A percentile compares a stretch with the other conserved stretches of the same genome.
Conservation (phyloP, 139 green algal genomes). For the Raphidocelis subcapitata region DNA sequence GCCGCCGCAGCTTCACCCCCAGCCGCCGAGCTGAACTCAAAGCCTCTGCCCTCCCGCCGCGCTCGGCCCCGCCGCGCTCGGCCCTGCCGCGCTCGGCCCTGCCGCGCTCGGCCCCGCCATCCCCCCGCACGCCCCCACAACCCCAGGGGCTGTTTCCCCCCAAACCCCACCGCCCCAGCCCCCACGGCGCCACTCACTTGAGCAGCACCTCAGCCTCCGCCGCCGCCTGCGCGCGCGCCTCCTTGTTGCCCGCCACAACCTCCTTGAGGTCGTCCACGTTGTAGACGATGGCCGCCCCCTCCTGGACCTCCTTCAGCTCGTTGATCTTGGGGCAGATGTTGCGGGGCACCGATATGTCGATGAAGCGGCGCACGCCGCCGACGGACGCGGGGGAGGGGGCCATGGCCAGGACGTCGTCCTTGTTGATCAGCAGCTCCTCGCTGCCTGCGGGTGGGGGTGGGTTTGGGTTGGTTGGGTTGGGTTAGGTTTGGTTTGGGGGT, state of each 20-base stretch:
- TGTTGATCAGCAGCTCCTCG: conserved; percentile 84
- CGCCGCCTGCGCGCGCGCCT: conserved; percentile 74
- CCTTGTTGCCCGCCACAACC: conserved; percentile 96
- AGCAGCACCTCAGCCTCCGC: conserved; percentile 60
- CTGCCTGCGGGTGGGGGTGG: conserved; percentile 45
- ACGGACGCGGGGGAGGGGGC: conserved; percentile 51
- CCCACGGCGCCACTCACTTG: conserved; percentile 12
- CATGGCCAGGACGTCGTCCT: conserved; percentile 71
- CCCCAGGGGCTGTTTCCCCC: too few species aligned
- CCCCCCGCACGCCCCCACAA: too few species aligned
- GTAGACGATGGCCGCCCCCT: conserved; percentile 79
- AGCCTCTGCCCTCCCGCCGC: too few species aligned
- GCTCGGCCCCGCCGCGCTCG: too few species aligned
- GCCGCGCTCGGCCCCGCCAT: too few species aligned
- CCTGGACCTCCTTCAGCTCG: conserved; percentile 37
- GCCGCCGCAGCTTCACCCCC: too few species aligned
- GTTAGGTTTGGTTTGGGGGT: too few species aligned
- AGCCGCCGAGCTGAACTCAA: too few species aligned
- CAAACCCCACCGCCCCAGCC: background rate
- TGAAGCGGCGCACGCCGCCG: conserved; percentile 87
- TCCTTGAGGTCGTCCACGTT: conserved; percentile 99
- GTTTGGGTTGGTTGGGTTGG: too few species aligned
- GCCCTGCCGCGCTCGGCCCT: too few species aligned
- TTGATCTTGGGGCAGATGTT: conserved; percentile 91
- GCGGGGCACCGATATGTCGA: conserved; percentile 97